Base-by-base conservation (phyloP, 805 yeast species). In the Ogataea pini region DNA sequence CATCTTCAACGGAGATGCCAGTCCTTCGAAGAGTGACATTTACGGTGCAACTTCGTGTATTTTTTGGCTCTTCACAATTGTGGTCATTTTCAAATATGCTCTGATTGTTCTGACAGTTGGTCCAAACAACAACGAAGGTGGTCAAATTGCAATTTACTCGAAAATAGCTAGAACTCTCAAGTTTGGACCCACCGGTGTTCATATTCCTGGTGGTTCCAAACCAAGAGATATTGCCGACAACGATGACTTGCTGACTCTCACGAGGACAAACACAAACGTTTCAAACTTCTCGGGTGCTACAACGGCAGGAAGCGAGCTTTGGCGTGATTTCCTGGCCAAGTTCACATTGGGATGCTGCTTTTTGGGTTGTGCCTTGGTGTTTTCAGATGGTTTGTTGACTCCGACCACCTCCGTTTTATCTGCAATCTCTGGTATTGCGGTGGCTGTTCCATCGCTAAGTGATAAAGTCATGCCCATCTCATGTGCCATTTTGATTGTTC, bases 341-440 rank as follows among this genome's bases (percentile, higher is more conserved):
- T 57, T 68, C 46, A 72, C 70, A 28, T 51, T 75, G 43, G 60
- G 60, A 25, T 55, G 70, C 2, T 71, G 83, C 50, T 78, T 80
- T 49, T 47, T 79, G 24, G 85, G 85, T 2, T 78, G 84, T 54
- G 68, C 82, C 0, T 66, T 81, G 55, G 81, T 81, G 16, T 64
- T 81, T 32, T 77, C 83, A 7, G 85, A 81, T 62, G 85, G 85
- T 5, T 64, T 81, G 46, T 68, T 81, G 50, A 81, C 86, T 2
- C 86, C 86, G 20, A 80, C 85, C 2, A 79, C 84, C 10, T 80
- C 85, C 1, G 82, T 80, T 3, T 69, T 80, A 41, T 72, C 79
- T 46, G 83, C 85, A 1, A 64, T 81, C 28, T 76, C 73, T 2
- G 86, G 86, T 45, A 76, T 80, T 37, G 74, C 77, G 37, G 73